A percentile compares a stretch with the other conserved stretches of the same genome.
phyloP scores from a whole-genome alignment of 208 protist genomes.

The Strigomonas galati region DNA sequence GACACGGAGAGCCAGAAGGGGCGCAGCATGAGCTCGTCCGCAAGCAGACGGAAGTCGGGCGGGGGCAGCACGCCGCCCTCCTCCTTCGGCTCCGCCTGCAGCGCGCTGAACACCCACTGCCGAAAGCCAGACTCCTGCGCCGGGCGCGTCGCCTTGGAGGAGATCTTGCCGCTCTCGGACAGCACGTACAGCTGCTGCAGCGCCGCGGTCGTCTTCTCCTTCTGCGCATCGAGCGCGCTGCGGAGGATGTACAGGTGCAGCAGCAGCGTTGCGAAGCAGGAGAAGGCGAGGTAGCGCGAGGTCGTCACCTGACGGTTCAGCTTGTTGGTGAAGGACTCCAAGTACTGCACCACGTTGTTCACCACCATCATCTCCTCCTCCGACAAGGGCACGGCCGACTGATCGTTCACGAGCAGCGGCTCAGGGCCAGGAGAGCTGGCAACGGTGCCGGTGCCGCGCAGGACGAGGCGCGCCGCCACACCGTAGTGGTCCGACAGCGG shows the following conservation, averaged over 20 bases:
- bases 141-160: neutral
- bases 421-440: neutral
- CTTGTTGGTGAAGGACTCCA: slow-evolving; percentile 37
- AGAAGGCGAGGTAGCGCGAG: slow-evolving; percentile 32
- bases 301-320: slow-evolving; percentile 37
- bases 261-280: slow-evolving; percentile 24
- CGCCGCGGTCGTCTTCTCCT: slow-evolving; percentile 31
- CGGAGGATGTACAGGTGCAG: slow-evolving; percentile 31
- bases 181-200: slow-evolving; percentile 45
- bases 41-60: slow-evolving; percentile 31
- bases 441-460: slow-evolving; percentile 15
- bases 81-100: neutral
- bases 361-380: slow-evolving; percentile 45
- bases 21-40: slow-evolving; percentile 25
- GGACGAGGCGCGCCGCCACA: slow-evolving; percentile 59
- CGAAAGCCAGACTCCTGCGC: neutral
- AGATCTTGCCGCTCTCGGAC: neutral
- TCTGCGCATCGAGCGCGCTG: slow-evolving; percentile 12
- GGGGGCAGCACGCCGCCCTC: slow-evolving; percentile 1
- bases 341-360: slow-evolving; percentile 31
- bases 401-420: neutral
- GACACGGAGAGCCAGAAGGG: slow-evolving; percentile 28
- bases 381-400: slow-evolving; percentile 18
- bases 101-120: neutral
- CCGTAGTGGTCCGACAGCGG: slow-evolving; percentile 88